Base-by-base conservation (phyloP, 2,329 filamentous ascomycete genomes). In the Pochonia chlamydosporia region DNA sequence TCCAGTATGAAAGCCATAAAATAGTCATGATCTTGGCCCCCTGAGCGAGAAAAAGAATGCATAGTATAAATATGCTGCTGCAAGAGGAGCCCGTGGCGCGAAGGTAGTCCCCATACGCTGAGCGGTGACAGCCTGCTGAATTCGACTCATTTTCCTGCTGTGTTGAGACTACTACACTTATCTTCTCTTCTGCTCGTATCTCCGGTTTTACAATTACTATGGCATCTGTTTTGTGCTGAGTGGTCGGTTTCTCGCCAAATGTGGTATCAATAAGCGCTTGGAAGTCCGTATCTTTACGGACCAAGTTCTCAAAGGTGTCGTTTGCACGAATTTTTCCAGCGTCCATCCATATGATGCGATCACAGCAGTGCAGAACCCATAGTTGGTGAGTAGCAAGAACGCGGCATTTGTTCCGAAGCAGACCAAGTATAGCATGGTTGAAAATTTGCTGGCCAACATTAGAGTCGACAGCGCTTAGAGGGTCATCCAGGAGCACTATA, bases 1-100 rank as follows among this genome's bases (percentile, higher is more conserved):
- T 95, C 92, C 92, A 97, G 70, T 84, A 97, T 0, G 90, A 93
- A 1, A 97, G 78, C 92, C 92, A 97, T 46, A 97, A 68, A 59
- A 86, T 91, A 11, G 90, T 96, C 54, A 81, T 76, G 53, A 97
- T 92, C 60, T 95, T 96, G 51, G 87, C 79, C 7, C 84, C 89
- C 60, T 96, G 90, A 0, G 87, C 83, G 10, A 90, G 60, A 5
- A 88, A 63, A 10, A 95, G 74, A 3, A 89, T 65, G 21, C 81
- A 48, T 4, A 79, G 30, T 3, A 89, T 63, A 4, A 92, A 64
- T 0, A 85, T 78, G 1, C 81, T 85, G 51, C 87, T 84, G 53
- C 86, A 66, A 8, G 88, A 72, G 9, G 81, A 81, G 4, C 88
- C 88, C 0, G 87, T 88, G 6, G 89, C 86, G 52, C 72, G 73